These are phyloP conservation scores for Talaromyces sp. DNA, from an alignment of 2,329 filamentous ascomycete genomes.

Conservation along the genomic window DNA sequence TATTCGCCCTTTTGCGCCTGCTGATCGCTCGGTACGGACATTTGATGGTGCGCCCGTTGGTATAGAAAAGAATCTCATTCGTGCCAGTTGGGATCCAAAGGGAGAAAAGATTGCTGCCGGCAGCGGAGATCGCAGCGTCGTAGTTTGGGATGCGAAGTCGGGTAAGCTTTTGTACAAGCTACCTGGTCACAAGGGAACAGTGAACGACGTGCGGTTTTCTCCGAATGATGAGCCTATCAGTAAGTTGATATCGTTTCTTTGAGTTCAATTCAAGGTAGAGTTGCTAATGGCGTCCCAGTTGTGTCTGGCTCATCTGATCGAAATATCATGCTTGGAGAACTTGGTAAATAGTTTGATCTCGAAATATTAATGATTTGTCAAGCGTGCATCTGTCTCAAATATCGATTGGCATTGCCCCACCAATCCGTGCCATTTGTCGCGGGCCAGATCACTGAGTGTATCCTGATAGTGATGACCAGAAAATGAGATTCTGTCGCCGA, in stretches of 20 bases:
- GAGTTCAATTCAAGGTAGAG: not conserved
- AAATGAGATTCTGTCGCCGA: not conserved
- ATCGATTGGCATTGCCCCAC: not conserved
- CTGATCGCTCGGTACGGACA: slow-evolving; percentile 75
- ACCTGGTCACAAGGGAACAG: slow-evolving; percentile 88
- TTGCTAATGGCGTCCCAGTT: slow-evolving; percentile 48
- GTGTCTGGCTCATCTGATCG: slow-evolving; percentile 87
- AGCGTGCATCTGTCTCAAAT: not conserved
- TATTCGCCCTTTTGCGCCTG: slow-evolving; percentile 86
- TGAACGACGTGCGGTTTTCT: slow-evolving; percentile 90
- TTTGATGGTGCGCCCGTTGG: slow-evolving; percentile 88
- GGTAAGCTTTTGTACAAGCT: slow-evolving; percentile 92
- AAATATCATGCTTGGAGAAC: slow-evolving; percentile 75
- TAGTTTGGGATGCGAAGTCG: slow-evolving; percentile 84
- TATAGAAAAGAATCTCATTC: slow-evolving; percentile 84
- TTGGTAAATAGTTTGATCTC: slow-evolving; percentile 53
- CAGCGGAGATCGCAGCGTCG: slow-evolving; percentile 82
- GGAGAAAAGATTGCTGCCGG: slow-evolving; percentile 85
- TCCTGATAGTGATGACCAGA: not conserved
- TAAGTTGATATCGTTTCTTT: slow-evolving; percentile 49
- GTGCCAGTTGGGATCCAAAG: slow-evolving; percentile 81
- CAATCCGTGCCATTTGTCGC: not conserved
- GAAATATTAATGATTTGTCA: not conserved
- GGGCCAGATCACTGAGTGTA: not conserved
- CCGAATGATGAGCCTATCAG: slow-evolving; percentile 78